A percentile compares a stretch with the other conserved stretches of the same genome.
These are phyloP conservation scores for Astrocystis sublimbata DNA, from an alignment of 495 filamentous ascomycete species.

Conservation along the genomic window DNA sequence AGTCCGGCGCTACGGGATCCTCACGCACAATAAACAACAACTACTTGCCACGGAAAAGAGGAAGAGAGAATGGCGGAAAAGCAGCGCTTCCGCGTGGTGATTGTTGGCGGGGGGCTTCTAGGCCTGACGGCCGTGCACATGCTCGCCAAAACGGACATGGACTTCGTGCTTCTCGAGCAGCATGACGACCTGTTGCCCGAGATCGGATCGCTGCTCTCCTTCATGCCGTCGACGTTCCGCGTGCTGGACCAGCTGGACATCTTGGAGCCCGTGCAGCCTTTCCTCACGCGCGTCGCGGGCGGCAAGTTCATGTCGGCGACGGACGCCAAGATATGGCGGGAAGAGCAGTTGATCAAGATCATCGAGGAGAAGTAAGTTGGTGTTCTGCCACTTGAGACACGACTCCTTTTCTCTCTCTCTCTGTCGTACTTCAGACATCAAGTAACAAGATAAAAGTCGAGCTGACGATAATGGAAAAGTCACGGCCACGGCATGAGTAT, in stretches of 20 bases:
- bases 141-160: slow-evolving; percentile 46
- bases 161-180: slow-evolving; percentile 52
- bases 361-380: background rate
- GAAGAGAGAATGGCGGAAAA: background rate
- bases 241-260: slow-evolving; percentile 54
- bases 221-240: slow-evolving; percentile 28
- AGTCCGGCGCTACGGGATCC: background rate
- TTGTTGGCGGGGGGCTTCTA: slow-evolving; percentile 55
- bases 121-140: slow-evolving; percentile 52
- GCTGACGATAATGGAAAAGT: slow-evolving; percentile 17
- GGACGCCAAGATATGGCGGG: slow-evolving; percentile 6
- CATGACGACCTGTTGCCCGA: background rate
- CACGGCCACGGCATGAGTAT: slow-evolving; percentile 39
- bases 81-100: slow-evolving; percentile 49
- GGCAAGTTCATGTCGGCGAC: slow-evolving; percentile 29
- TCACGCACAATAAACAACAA: background rate
- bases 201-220: background rate
- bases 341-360: slow-evolving; percentile 4
- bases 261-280: slow-evolving; percentile 29
- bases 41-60: background rate
- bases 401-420: background rate
- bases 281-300: slow-evolving; percentile 16
- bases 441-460: background rate
- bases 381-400: background rate
- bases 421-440: background rate